These are phyloP conservation scores for Hygrocybe coccinea DNA, from an alignment of 768 basidiomycete species.

Conservation along the genomic window DNA sequence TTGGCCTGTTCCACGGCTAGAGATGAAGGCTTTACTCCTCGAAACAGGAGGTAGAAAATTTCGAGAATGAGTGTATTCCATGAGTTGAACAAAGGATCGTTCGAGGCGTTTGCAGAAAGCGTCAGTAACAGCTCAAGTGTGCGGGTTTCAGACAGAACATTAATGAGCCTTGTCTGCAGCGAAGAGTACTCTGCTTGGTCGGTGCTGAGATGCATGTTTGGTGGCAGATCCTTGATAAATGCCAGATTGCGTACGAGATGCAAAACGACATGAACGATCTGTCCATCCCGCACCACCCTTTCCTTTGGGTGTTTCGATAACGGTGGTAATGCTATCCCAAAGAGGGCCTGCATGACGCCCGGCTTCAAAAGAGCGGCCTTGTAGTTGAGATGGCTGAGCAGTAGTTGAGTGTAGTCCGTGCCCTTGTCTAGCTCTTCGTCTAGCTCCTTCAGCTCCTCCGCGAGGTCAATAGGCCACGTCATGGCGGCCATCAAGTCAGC, in stretches of 20 bases:
- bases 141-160: conserved; percentile 63
- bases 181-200: conserved; percentile 76
- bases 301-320: conserved; percentile 67
- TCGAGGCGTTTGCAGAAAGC: conserved; percentile 70
- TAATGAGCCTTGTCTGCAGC: conserved; percentile 74
- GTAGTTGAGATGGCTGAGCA: conserved; percentile 80
- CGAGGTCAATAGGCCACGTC: conserved; percentile 98
- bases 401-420: conserved; percentile 84
- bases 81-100: conserved; percentile 73
- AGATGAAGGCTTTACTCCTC: conserved; percentile 64
- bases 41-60: conserved; percentile 86
- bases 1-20: conserved; percentile 59
- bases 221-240: conserved; percentile 82
- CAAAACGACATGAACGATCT: conserved; percentile 82
- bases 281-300: conserved; percentile 72
- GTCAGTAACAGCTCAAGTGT: conserved; percentile 78
- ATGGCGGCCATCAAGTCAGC: conserved; percentile 91
- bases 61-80: conserved; percentile 92
- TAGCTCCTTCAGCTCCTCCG: conserved; percentile 89
- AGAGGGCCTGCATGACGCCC: conserved; percentile 64
- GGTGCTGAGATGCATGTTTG: conserved; percentile 64
- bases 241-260: conserved; percentile 91
- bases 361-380: conserved; percentile 73
- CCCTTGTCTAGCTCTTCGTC: conserved; percentile 75
- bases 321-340: conserved; percentile 73